These are phyloP conservation scores for Chytriomyces confervae DNA, from an alignment of 192 early-diverging fungal genomes.

Conservation along the genomic window DNA sequence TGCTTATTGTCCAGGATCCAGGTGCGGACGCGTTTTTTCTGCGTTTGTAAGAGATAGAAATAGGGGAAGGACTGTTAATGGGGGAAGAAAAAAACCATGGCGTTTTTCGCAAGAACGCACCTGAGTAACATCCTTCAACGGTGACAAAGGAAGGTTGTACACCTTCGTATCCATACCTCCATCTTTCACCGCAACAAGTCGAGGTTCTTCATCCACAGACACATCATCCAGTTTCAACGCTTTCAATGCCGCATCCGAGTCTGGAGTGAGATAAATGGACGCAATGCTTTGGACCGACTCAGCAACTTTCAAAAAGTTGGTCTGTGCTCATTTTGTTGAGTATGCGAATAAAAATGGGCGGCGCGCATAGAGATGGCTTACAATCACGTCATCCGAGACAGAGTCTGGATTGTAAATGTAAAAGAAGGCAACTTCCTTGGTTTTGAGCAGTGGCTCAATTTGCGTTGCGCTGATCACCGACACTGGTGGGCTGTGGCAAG, in stretches of 20 bases:
- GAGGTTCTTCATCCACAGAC: not conserved
- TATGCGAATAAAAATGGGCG: not conserved
- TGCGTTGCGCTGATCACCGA: constrained; percentile 10
- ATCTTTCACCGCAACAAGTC: constrained; percentile 13
- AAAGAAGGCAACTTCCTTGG: constrained; percentile 36
- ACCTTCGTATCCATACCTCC: constrained; percentile 33
- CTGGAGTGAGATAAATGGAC: constrained; percentile 27
- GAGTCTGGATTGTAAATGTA: constrained; percentile 33
- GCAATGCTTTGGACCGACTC: constrained; percentile 19
- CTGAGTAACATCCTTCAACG: not conserved
- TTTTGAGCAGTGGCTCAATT: not conserved
- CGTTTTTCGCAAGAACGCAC: not conserved
- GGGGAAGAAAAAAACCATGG: not conserved
- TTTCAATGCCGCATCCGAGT: constrained; percentile 13
- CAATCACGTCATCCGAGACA: constrained; percentile 20
- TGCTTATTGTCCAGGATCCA: constrained; percentile 39
- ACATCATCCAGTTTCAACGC: not conserved
- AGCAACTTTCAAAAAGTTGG: constrained; percentile 38
- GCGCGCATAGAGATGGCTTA: not conserved
- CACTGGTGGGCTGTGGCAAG: constrained; percentile 8
- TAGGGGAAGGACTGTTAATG: not conserved
- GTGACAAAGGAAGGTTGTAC: constrained; percentile 22
- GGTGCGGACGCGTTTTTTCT: constrained; percentile 14
- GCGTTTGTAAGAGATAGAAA: not conserved
- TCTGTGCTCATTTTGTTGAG: constrained; percentile 51